Evolutionary conservation across 2,329 filamentous ascomycete species (phyloP).

Genomic region (Catunica adiposa): DNA sequence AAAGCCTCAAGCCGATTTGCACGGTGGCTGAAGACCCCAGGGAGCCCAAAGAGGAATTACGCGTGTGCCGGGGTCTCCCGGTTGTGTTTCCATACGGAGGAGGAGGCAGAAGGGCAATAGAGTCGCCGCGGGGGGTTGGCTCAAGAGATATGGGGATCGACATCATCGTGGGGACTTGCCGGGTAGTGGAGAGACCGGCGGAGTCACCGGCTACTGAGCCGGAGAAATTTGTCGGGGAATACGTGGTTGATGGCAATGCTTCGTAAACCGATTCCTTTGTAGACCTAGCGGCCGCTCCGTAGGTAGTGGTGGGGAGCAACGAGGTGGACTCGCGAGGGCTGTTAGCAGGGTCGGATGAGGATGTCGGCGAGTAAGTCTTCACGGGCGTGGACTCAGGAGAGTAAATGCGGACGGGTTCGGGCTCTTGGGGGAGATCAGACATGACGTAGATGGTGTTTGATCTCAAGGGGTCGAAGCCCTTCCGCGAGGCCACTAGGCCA

Average conservation of each 20-base stretch:
- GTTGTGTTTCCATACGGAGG: constrained; percentile 7
- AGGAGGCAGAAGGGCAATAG: constrained; percentile 3
- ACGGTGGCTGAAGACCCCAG: constrained; percentile 50
- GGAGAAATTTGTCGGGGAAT: not conserved
- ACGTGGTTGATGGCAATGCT: not conserved
- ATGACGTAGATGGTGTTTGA: constrained; percentile 9
- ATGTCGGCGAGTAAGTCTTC: not conserved
- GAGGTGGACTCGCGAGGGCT: not conserved
- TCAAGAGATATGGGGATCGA: not conserved
- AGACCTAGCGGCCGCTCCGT: not conserved
- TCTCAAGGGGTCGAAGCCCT: not conserved
- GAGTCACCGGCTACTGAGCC: not conserved
- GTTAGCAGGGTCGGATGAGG: not conserved
- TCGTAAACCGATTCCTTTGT: not conserved
- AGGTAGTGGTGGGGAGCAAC: constrained; percentile 10
- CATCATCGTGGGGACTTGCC: not conserved
- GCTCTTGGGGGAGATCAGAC: constrained; percentile 10
- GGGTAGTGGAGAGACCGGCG: not conserved
- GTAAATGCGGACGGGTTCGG: constrained; percentile 6
- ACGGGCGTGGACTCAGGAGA: not conserved
- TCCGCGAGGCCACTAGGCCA: not conserved
- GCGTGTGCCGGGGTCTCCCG: constrained; percentile 26
- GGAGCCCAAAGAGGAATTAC: constrained; percentile 35
- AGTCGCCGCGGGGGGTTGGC: not conserved
- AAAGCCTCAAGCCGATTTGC: constrained; percentile 54